Conservation (phyloP, 805 yeast species). For the Nakazawaea wickerhamii region DNA sequence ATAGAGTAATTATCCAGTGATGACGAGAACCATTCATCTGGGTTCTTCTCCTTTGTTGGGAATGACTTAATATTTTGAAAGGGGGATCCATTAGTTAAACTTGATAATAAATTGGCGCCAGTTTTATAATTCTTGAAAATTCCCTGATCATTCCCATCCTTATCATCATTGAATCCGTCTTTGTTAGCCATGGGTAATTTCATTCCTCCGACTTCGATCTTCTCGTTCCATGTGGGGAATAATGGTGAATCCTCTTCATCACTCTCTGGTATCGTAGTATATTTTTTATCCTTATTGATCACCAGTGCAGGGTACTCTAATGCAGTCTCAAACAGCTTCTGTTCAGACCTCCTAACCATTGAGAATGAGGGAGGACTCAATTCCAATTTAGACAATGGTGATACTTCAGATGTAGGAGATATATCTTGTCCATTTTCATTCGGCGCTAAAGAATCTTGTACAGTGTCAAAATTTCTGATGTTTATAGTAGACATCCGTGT, state of each 20-base stretch:
- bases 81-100: not conserved
- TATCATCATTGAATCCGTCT: not conserved
- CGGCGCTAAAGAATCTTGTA: not conserved
- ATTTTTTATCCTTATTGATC: not conserved
- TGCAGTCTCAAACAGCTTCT: not conserved
- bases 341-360: not conserved
- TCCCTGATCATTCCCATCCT: not conserved
- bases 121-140: not conserved
- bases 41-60: not conserved
- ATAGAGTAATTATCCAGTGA: not conserved
- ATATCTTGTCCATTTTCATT: not conserved
- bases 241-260: slow-evolving; percentile 8
- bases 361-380: not conserved
- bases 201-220: not conserved
- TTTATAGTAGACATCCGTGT: not conserved
- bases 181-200: not conserved
- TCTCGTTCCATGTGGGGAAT: slow-evolving; percentile 6
- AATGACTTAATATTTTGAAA: slow-evolving; percentile 1
- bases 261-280: not conserved
- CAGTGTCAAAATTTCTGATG: not conserved
- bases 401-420: not conserved
- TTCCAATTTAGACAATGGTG: not conserved
- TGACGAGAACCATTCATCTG: not conserved
- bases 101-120: not conserved
- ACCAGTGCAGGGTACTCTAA: not conserved